Base-by-base conservation (phyloP, 345 rosid genomes). In the Eucalyptus camaldulensis region DNA sequence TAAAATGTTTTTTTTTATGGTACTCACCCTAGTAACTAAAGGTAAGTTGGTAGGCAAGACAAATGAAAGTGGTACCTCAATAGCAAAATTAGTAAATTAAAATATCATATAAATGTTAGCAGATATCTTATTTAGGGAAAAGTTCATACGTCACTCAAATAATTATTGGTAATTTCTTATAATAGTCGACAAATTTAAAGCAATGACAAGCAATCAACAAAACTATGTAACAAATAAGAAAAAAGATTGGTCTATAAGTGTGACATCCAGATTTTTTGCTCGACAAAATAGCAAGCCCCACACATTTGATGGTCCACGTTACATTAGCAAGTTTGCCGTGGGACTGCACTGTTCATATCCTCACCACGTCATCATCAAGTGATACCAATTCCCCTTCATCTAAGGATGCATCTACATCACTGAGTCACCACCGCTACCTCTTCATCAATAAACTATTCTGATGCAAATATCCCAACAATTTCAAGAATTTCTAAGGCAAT, bases 291-390 rank as follows among this genome's bases (percentile, higher is more conserved):
- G 58, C 24, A 19, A 53, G 56, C 8, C 56, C 21, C 24, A 21
- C 58, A 53, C 58, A 21, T 53, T 53, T 21, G 58, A 53, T 53
- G 58, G 58, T 53, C 24, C 58, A 53, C 24, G 2, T 53, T 53
- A 53, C 25, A 0, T 21, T 53, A 53, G 58, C 10, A 0, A 53
- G 58, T 53, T 53, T 5, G 0, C 25, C 10, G 1, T 53, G 58
- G 25, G 58, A 53, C 25, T 53, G 58, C 58, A 53, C 1, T 53
- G 58, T 53, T 53, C 10, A 21, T 53, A 53, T 53, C 2, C 10
- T 53, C 58, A 53, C 24, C 25, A 53, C 25, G 1, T 53, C 58
- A 53, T 53, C 58, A 53, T 53, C 25, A 2, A 21, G 58, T 21
- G 25, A 53, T 0, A 5, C 58, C 58, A 19, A 19, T 53, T 19